Percentiles rank a stretch among this genome's conserved stretches.
phyloP scores from a whole-genome alignment of 140 eudicot species.

The Stevia rebaudiana region DNA sequence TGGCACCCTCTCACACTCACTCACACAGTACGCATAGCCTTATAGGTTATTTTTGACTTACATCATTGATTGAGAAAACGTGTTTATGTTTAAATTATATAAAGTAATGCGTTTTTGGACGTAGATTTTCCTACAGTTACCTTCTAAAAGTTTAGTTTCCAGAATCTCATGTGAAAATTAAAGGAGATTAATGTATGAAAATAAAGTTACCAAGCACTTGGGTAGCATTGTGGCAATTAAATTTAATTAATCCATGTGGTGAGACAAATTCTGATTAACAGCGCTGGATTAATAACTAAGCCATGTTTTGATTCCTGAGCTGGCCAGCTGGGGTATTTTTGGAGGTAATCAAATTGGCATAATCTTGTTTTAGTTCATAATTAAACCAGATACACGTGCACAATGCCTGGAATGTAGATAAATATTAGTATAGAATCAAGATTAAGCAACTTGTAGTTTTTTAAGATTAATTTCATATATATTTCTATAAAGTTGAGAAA shows the following conservation, averaged over 20 bases:
- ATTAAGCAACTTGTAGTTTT: neutral
- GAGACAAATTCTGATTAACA: slow-evolving; percentile 12
- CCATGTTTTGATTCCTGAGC: slow-evolving; percentile 1
- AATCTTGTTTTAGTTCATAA: neutral
- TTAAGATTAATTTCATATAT: no score
- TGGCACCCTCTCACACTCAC: no score
- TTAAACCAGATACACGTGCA: neutral
- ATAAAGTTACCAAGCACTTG: neutral
- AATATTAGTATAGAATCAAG: neutral
- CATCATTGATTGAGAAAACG: no score
- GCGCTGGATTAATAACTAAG: neutral
- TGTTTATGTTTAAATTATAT: no score
- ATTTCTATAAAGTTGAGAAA: no score
- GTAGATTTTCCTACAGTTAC: neutral
- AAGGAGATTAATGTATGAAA: neutral
- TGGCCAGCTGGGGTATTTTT: slow-evolving; percentile 4
- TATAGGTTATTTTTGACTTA: no score
- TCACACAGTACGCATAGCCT: no score
- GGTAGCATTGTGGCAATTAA: neutral
- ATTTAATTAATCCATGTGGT: slow-evolving; percentile 1
- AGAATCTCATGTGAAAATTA: neutral
- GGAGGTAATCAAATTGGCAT: neutral
- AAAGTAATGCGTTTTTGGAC: no score
- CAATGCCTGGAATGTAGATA: neutral
- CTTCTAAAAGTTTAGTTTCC: neutral